These are phyloP conservation scores for Penicillium antarcticum DNA, from an alignment of 495 filamentous ascomycete species.

Conservation along the genomic window DNA sequence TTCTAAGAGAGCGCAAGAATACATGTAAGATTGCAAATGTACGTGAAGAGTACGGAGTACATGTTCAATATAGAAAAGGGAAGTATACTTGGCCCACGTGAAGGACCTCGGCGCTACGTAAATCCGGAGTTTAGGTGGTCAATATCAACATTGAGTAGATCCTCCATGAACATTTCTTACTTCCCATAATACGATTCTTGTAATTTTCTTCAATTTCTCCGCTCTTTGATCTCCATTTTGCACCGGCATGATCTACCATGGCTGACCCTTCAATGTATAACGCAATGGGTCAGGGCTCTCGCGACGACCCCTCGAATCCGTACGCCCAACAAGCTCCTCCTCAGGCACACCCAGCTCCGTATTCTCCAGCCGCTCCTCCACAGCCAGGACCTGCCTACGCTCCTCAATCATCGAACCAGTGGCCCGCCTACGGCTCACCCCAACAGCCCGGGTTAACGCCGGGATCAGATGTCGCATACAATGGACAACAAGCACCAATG, in stretches of 20 bases:
- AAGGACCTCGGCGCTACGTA: conserved; percentile 31
- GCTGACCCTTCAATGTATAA: conserved; percentile 78
- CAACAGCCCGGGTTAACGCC: conserved; percentile 28
- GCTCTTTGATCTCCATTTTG: background rate
- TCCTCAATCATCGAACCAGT: conserved; percentile 34
- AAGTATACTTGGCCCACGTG: conserved; percentile 9
- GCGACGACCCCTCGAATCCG: conserved; percentile 63
- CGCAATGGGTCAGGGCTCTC: conserved; percentile 57
- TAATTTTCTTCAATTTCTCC: conserved; percentile 1
- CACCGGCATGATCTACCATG: conserved; percentile 48
- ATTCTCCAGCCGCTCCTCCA: conserved; percentile 54
- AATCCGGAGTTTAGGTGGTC: conserved; percentile 42
- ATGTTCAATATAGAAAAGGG: no score
- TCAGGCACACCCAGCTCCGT: conserved; percentile 28
- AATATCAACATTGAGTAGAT: conserved; percentile 28
- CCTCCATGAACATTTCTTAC: conserved; percentile 12
- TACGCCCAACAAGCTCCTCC: conserved; percentile 59
- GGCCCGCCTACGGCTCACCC: conserved; percentile 42
- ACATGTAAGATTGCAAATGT: no score
- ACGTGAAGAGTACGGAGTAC: no score
- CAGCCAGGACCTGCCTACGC: conserved; percentile 53
- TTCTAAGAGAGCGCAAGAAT: no score
- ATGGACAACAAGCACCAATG: conserved; percentile 31
- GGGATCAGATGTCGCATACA: conserved; percentile 30
- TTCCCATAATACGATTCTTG: conserved; percentile 4